A percentile compares a stretch with the other conserved stretches of the same genome.
Conservation (phyloP, 768 basidiomycete genomes). For the Leccinum ochraceum region DNA sequence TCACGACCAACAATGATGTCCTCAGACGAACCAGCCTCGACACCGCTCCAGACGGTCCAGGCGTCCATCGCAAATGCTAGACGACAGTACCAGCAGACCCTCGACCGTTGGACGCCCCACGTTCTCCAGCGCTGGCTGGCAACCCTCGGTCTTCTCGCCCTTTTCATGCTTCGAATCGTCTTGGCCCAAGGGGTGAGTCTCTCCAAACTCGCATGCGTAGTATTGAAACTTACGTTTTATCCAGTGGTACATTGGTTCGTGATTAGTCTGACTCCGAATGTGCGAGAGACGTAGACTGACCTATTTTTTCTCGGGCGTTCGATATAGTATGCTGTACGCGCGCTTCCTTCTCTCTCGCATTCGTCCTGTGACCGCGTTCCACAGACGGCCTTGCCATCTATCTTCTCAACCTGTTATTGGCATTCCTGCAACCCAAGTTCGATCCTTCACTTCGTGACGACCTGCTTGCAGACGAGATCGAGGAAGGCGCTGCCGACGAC, state of each 20-base stretch:
- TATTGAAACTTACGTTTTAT: slow-evolving; percentile 3
- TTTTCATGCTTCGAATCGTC: slow-evolving; percentile 87
- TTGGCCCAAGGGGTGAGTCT: slow-evolving; percentile 81
- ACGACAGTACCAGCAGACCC: slow-evolving; percentile 79
- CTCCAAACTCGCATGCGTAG: not conserved
- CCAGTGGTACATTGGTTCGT: slow-evolving; percentile 93
- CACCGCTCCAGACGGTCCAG: slow-evolving; percentile 32
- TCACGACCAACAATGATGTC: slow-evolving; percentile 34
- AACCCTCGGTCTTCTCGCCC: slow-evolving; percentile 62
- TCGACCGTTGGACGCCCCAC: slow-evolving; percentile 94
- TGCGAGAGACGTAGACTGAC: slow-evolving; percentile 4
- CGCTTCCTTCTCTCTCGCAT: not conserved
- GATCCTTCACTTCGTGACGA: slow-evolving; percentile 96
- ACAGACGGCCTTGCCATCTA: slow-evolving; percentile 92
- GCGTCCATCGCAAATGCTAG: slow-evolving; percentile 44
- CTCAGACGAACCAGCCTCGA: slow-evolving; percentile 31
- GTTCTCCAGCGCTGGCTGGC: slow-evolving; percentile 87
- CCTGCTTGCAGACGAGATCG: slow-evolving; percentile 90
- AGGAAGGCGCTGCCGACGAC: slow-evolving; percentile 78
- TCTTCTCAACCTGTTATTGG: slow-evolving; percentile 92
- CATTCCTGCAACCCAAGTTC: slow-evolving; percentile 97
- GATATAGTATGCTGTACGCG: slow-evolving; percentile 67
- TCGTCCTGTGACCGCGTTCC: slow-evolving; percentile 4
- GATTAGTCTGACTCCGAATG: not conserved
- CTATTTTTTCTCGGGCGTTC: not conserved